Evolutionary conservation across 179 eudicot species (phyloP), one percentile per base, ranked within the genome.

Genomic region (Silene coronaria): DNA sequence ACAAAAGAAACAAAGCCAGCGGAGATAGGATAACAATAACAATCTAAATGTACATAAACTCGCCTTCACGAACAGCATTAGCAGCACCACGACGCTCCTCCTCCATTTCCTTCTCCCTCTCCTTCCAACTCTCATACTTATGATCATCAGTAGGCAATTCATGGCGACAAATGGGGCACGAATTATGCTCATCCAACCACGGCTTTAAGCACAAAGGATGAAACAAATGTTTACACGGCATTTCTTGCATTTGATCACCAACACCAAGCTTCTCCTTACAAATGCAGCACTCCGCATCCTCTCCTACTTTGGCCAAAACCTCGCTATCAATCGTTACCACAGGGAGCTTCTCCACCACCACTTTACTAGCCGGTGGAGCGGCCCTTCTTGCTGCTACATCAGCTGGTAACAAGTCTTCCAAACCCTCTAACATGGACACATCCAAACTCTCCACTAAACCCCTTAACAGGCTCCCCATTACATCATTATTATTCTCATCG

Each of bases 141-240:
- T 89, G 97, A 80, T 95, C 99, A 83, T 95, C 97, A 2, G 99
- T 95, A 1, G 84, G 91, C 78, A 95, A 76, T 80, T 95, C 99
- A 30, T 91, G 93, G 59, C 99, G 83, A 69, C 99, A 92, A 30
- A 87, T 89, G 0, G 99, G 99, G 67, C 99, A 95, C 19, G 99
- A 95, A 59, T 95, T 92, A 75, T 90, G 93, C 82, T 90, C 95
- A 68, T 91, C 97, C 86, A 95, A 81, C 99, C 99, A 95, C 45
- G 99, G 99, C 80, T 95, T 95, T 67, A 92, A 82, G 79, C 99
- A 95, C 9, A 88, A 86, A 34, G 96, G 99, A 74, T 95, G 99
- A 76, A 92, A 95, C 73, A 84, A 75, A 76, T 95, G 99, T 72
- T 91, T 86, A 85, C 97, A 95, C 5, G 99, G 97, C 84, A 95